A percentile compares a stretch with the other conserved stretches of the same genome.
These are phyloP conservation scores for Anisodus tanguticus DNA, from an alignment of 257 asterid species.

Conservation along the genomic window DNA sequence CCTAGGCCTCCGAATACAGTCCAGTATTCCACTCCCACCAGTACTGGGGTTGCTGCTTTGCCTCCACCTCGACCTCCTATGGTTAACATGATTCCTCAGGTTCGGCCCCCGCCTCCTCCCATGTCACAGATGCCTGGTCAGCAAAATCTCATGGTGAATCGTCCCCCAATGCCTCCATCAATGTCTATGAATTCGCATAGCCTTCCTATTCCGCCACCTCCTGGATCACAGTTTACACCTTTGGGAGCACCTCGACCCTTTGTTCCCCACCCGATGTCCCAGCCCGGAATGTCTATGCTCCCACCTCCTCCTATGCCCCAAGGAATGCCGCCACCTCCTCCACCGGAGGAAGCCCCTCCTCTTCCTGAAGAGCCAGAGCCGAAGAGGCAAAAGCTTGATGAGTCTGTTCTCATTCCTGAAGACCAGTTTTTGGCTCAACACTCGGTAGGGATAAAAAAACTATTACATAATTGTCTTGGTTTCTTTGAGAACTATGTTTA, in stretches of 20 bases:
- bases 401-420: conserved; percentile 78
- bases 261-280: conserved; percentile 60
- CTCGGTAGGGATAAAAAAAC: conserved; percentile 46
- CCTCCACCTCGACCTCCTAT: conserved; percentile 74
- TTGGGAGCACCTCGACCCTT: conserved; percentile 66
- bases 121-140: conserved; percentile 71
- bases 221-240: conserved; percentile 83
- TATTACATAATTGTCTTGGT: not conserved
- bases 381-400: conserved; percentile 90
- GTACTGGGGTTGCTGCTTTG: conserved; percentile 57
- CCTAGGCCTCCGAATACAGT: conserved; percentile 67
- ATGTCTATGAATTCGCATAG: conserved; percentile 48
- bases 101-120: conserved; percentile 78
- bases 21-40: conserved; percentile 58
- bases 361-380: conserved; percentile 97
- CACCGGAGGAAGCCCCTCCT: conserved; percentile 97
- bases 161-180: conserved; percentile 68
- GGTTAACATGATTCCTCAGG: conserved; percentile 60
- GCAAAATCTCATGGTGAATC: conserved; percentile 66
- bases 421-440: conserved; percentile 83
- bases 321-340: conserved; percentile 83
- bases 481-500: not conserved
- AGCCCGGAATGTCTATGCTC: conserved; percentile 70
- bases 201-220: conserved; percentile 71
- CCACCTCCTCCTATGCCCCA: conserved; percentile 85